Evolutionary conservation across 331 rosid species (phyloP), one percentile per base, ranked within the genome.

Genomic region (Cucumis variabilis): DNA sequence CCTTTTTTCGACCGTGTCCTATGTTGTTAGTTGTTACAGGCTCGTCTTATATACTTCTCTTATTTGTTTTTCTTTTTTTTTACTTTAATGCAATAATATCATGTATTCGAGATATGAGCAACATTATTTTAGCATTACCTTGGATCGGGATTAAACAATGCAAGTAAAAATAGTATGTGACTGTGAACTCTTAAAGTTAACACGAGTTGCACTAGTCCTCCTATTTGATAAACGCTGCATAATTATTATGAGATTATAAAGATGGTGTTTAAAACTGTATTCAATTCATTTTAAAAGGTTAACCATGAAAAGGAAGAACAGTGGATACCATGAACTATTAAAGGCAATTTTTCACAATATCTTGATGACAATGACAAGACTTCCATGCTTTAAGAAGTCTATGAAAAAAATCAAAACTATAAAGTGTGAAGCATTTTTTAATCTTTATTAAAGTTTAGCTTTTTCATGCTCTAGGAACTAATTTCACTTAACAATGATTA

Each of bases 111-210:
- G 24, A 27, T 81, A 67, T 46, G 13, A 48, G 19, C 81, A 71
- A 62, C 73, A 41, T 30, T 81, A n/a, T 69, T 41, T 63, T 69
- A 78, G 41, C 41, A 37, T 37, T 92, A 98, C 99, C 99, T 96
- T 98, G 96, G 93, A 92, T 87, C 93, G 98, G 63, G 99, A 96
- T 92, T 96, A 98, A 24, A 98, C 94, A 88, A 96, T 96, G 89
- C 99, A 98, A 50, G 98, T 94, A 71, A 98, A 98, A 91, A 98
- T 99, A 89, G 99, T 98, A 87, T 98, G 99, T 33, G 99, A 98
- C 71, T 99, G 97, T 50, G 99, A 98, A 92, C 99, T 98, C 93
- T 98, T 99, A 70, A 98, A 92, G 90, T 98, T 98, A 88, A 98
- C 92, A 89, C 99, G 94, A 85, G 99, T 98, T 89, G 98, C 95